Evolutionary conservation across 805 yeast species (phyloP), one percentile per base, ranked within the genome.

Genomic region (Starmerella powellii): DNA sequence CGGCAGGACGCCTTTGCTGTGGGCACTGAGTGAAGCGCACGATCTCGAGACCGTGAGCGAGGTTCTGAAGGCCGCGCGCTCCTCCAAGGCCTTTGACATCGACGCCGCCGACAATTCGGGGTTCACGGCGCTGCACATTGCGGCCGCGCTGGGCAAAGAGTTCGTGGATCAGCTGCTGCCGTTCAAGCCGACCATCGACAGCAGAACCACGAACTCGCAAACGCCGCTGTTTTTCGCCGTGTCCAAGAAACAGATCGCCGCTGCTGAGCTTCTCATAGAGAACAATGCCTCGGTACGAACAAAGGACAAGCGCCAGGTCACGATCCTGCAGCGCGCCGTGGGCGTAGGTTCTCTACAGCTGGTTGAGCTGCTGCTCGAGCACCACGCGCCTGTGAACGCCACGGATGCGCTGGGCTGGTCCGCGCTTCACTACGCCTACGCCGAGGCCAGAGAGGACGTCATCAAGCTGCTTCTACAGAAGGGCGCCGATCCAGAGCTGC

Each of bases 81-180:
- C 56, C 46, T 31, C 42, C 28, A 16, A 41, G 30, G 28, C 28
- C 11, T 61, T 72, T 19, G 88, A 84, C 48, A 58, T 85, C 11
- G 91, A 85, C 56, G 81, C 78, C 3, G 53, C 56, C 0, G 97
- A 87, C 58, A 78, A 71, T 16, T 68, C 87, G 10, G 94, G 94
- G 0, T 87, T 95, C 95, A 79, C 88, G 0, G 85, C 93, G 1
- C 54, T 84, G 27, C 96, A 87, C 59, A 77, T 88, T 40, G 85
- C 91, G 0, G 71, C 81, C 0, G 73, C 95, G 0, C 66, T 79
- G 2, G 95, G 95, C 0, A 72, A 75, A 52, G 68, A 78, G 8
- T 52, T 84, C 3, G 64, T 70, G 8, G 47, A 47, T 27, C 53
- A 65, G 34, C 55, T 85, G n/a, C 63, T 76, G 50, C 61, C 58